A percentile compares a stretch with the other conserved stretches of the same genome.
phyloP scores from a whole-genome alignment of 2,329 filamentous ascomycete species.

The Neospermospora avenae region DNA sequence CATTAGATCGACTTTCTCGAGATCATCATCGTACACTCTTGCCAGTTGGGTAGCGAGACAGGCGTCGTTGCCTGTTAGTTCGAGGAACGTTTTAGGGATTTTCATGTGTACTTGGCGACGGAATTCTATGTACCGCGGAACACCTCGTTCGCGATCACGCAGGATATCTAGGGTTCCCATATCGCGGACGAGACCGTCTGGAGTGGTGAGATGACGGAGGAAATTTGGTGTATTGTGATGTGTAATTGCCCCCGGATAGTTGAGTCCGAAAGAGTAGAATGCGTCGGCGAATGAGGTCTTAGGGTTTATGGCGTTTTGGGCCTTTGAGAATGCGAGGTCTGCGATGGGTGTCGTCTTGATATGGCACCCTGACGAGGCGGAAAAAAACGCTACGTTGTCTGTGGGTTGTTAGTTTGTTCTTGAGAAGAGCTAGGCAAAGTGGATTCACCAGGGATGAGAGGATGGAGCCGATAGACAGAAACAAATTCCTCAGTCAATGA shows the following conservation, averaged over 20 bases:
- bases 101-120: conserved; percentile 16
- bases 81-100: conserved; percentile 14
- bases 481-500: conserved; percentile 21
- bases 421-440: neutral
- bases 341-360: conserved; percentile 7
- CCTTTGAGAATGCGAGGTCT: conserved; percentile 15
- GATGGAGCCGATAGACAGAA: conserved; percentile 17
- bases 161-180: conserved; percentile 16
- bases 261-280: conserved; percentile 21
- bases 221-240: conserved; percentile 16
- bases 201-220: conserved; percentile 10
- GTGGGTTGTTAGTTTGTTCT: neutral
- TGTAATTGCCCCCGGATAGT: conserved; percentile 20
- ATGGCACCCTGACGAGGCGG: conserved; percentile 8
- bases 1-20: conserved; percentile 17
- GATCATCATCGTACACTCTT: conserved; percentile 9
- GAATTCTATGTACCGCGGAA: conserved; percentile 17
- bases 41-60: conserved; percentile 9
- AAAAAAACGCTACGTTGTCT: conserved; percentile 21
- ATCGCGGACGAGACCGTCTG: conserved; percentile 11
- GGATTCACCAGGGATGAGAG: conserved; percentile 14
- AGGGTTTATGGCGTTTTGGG: conserved; percentile 12
- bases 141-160: conserved; percentile 18
- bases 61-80: conserved; percentile 13
- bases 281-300: conserved; percentile 11